Conservation (phyloP, 257 asterid genomes). For the Gentiana dahurica region DNA sequence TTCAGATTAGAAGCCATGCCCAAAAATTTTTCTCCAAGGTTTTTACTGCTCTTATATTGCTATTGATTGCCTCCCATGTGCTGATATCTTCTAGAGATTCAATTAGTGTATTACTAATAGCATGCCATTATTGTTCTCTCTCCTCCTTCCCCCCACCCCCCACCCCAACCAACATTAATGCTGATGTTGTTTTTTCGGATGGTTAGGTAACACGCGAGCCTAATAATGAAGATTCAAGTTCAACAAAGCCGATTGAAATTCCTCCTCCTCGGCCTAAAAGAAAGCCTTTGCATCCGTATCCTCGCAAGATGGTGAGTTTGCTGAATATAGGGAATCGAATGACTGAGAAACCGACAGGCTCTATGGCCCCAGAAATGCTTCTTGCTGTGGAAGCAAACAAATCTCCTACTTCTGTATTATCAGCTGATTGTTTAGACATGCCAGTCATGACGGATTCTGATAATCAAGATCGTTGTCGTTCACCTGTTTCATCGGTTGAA, state of each 20-base stretch:
- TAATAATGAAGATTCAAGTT: constrained; percentile 29
- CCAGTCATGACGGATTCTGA: constrained; percentile 25
- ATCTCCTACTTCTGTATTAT: constrained; percentile 74
- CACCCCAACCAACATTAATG: too few species aligned
- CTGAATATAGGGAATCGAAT: constrained; percentile 21
- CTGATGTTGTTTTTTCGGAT: constrained; percentile 12
- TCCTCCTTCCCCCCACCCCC: too few species aligned
- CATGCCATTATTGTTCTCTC: constrained; percentile 14
- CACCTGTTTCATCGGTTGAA: constrained; percentile 39
- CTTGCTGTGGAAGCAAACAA: constrained; percentile 35
- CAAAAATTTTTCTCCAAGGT: constrained; percentile 98
- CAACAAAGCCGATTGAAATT: constrained; percentile 58
- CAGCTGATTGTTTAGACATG: constrained; percentile 49
- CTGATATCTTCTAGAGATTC: constrained; percentile 41
- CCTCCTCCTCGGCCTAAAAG: constrained; percentile 99
- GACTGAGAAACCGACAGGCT: constrained; percentile 24
- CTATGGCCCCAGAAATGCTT: constrained; percentile 18
- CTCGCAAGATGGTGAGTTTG: constrained; percentile 54
- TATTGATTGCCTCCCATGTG: constrained; percentile 34
- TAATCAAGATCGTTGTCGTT: constrained; percentile 29
- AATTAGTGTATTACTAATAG: constrained; percentile 34
- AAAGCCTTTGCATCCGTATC: constrained; percentile 93
- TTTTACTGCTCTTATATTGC: constrained; percentile 43
- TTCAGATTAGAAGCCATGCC: constrained; percentile 97
- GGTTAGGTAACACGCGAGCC: constrained; percentile 72